phyloP scores from a whole-genome alignment of 106 monocot species.

The Apostasia ramifera region DNA sequence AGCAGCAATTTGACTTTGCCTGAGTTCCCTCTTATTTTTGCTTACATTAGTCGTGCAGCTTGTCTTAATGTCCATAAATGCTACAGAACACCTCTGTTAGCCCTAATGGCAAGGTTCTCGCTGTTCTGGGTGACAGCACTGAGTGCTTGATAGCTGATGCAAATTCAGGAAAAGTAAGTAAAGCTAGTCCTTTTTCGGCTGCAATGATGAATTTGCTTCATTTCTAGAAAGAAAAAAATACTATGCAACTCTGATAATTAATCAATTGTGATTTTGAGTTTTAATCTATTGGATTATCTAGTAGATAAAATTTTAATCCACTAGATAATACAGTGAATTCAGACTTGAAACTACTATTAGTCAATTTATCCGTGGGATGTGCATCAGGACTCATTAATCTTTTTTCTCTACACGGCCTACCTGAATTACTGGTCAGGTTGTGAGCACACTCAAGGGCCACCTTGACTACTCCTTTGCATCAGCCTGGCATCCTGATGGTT shows the following conservation, averaged over 20 bases:
- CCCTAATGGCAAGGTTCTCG: conserved; percentile 63
- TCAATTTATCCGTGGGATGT: not conserved
- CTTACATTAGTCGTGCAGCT: not conserved
- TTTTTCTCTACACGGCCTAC: not conserved
- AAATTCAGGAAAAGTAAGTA: conserved; percentile 60
- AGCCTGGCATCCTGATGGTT: conserved; percentile 76
- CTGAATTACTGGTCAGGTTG: conserved; percentile 21
- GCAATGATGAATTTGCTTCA: not conserved
- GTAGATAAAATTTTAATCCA: too few relatives aligned
- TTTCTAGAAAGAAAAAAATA: not conserved
- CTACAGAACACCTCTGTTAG: conserved; percentile 51
- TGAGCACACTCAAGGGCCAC: conserved; percentile 43
- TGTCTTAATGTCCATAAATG: not conserved
- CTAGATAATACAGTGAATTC: not conserved
- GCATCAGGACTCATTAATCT: too few relatives aligned
- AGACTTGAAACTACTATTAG: not conserved
- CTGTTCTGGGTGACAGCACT: conserved; percentile 65
- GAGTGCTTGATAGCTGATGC: conserved; percentile 64
- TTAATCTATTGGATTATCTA: too few relatives aligned
- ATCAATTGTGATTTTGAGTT: not conserved
- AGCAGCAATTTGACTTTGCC: too few relatives aligned
- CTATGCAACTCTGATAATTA: not conserved
- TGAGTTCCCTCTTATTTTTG: not conserved
- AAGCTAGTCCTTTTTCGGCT: not conserved
- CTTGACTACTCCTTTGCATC: conserved; percentile 78